phyloP scores from a whole-genome alignment of 2,329 filamentous ascomycete genomes.

The Arthrobotrys entomopaga region DNA sequence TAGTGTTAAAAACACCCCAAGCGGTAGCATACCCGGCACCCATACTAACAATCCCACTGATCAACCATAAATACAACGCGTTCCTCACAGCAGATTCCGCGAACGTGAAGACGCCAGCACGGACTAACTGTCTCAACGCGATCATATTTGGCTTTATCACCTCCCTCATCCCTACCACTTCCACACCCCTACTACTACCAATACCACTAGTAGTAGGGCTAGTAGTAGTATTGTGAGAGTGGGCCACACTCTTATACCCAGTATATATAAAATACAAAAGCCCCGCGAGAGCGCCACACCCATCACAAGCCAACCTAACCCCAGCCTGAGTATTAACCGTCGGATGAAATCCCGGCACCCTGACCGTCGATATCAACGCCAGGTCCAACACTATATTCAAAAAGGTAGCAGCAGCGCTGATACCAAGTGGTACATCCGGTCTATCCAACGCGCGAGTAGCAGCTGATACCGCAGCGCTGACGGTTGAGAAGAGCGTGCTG shows the following conservation, averaged over 20 bases:
- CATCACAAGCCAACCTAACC: conserved; percentile 72
- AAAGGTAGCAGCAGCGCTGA: conserved; percentile 72
- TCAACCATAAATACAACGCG: conserved; percentile 76
- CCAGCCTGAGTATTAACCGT: conserved; percentile 73
- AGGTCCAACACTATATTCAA: conserved; percentile 76
- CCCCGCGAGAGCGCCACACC: conserved; percentile 68
- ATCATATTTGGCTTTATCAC: conserved; percentile 62
- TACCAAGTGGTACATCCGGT: conserved; percentile 75
- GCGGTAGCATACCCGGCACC: conserved; percentile 75
- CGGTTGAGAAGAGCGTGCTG: conserved; percentile 70
- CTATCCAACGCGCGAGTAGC: conserved; percentile 73
- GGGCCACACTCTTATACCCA: no score
- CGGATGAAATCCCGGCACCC: conserved; percentile 65
- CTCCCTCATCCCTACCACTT: conserved; percentile 16
- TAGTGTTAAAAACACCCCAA: conserved; percentile 79
- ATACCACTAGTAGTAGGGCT: no score
- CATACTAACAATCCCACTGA: conserved; percentile 72
- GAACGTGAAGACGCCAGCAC: conserved; percentile 71
- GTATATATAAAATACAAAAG: conserved; percentile 70
- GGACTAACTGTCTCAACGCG: conserved; percentile 66
- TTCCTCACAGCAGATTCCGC: conserved; percentile 75
- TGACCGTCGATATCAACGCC: conserved; percentile 73
- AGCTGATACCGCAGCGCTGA: conserved; percentile 72
- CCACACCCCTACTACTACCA: conserved; percentile 21
- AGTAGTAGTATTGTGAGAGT: no score